Evolutionary conservation across 164 flowering plant species (phyloP).

Genomic region (Chimonanthus salicifolius): DNA sequence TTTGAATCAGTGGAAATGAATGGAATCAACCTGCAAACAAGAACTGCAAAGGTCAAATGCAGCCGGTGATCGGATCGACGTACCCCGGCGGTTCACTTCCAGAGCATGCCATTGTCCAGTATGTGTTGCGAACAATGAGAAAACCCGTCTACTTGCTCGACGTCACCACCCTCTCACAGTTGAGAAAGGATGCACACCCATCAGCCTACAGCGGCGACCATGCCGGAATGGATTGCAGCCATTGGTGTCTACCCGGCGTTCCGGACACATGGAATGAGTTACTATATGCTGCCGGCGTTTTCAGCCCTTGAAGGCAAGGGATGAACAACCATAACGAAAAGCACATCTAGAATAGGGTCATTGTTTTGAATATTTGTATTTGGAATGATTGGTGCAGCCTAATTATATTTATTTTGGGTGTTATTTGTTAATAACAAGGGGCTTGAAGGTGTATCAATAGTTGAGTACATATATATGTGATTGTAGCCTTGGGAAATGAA

Average conservation of each 20-base stretch:
- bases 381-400: no score
- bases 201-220: constrained; percentile 44
- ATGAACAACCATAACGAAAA: no score
- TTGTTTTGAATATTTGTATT: no score
- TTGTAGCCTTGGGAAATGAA: no score
- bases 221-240: constrained; percentile 65
- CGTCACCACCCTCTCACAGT: constrained; percentile 64
- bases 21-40: constrained; percentile 40
- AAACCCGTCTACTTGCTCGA: constrained; percentile 67
- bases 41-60: constrained; percentile 44
- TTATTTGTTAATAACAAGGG: no score
- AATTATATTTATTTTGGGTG: no score
- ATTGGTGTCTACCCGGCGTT: constrained; percentile 85
- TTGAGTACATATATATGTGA: no score
- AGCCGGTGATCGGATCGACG: constrained; percentile 51
- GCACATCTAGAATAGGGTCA: no score
- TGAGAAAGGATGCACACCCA: constrained; percentile 83
- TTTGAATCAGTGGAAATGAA: constrained; percentile 43
- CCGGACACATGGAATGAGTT: constrained; percentile 89
- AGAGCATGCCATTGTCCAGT: constrained; percentile 35
- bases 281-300: constrained; percentile 56
- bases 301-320: constrained; percentile 17
- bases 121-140: constrained; percentile 39
- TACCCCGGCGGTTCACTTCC: constrained; percentile 67
- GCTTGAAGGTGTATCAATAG: no score